phyloP scores from a whole-genome alignment of 1,284 basidiomycete species.

The Melampsora larici-populina region DNA sequence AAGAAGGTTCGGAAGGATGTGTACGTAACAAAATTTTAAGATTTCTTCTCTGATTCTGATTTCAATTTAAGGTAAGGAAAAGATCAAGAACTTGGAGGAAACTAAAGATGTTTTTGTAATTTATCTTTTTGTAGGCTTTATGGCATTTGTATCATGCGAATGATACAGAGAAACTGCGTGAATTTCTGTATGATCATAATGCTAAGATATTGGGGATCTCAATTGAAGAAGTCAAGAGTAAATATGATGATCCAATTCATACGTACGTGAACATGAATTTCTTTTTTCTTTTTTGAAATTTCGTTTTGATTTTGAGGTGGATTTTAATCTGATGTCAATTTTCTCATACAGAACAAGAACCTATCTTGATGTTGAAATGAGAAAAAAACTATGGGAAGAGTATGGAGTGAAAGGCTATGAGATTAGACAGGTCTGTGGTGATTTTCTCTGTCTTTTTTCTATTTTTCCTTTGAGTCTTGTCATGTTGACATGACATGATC shows the following conservation, averaged over 20 bases:
- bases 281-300: too few relatives aligned
- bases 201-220: slow-evolving; percentile 5
- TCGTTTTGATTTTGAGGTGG: neutral
- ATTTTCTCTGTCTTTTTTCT: neutral
- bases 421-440: slow-evolving; percentile 24
- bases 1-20: slow-evolving; percentile 35
- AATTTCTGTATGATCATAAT: slow-evolving; percentile 46
- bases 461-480: too few relatives aligned
- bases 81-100: neutral
- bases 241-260: too few relatives aligned
- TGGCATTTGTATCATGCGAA: slow-evolving; percentile 51
- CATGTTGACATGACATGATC: too few relatives aligned
- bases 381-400: slow-evolving; percentile 46
- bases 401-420: slow-evolving; percentile 48
- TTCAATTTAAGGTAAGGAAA: too few relatives aligned
- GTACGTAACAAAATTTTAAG: slow-evolving; percentile 38
- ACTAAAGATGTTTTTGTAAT: neutral
- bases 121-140: slow-evolving; percentile 43
- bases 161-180: slow-evolving; percentile 47
- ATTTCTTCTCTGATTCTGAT: too few relatives aligned
- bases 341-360: slow-evolving; percentile 46
- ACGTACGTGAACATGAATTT: too few relatives aligned
- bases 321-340: neutral
- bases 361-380: slow-evolving; percentile 48
- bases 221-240: slow-evolving; percentile 26